Evolutionary conservation across 139 green algal species (phyloP).

Genomic region (Coelastrella sp.): DNA sequence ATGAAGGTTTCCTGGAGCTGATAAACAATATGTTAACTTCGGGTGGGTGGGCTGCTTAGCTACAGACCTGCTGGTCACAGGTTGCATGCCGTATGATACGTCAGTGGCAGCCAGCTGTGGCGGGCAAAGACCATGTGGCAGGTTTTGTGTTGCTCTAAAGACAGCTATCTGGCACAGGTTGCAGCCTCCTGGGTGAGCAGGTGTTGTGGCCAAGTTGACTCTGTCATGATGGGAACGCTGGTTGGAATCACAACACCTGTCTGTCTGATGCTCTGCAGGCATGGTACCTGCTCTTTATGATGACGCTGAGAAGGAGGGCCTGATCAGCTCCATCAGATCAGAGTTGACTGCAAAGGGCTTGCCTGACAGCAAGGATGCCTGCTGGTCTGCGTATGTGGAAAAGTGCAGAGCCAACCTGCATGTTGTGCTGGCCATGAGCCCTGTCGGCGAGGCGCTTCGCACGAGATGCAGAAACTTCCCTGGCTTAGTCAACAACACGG

Average conservation of each 20-base stretch:
- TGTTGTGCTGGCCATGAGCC: slow-evolving; percentile 89
- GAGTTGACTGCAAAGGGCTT: slow-evolving; percentile 75
- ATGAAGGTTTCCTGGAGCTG: slow-evolving; percentile 90
- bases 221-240: neutral
- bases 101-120: too few species aligned
- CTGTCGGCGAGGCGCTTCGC: slow-evolving; percentile 90
- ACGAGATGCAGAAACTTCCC: slow-evolving; percentile 87
- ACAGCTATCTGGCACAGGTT: too few species aligned
- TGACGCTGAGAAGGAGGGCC: slow-evolving; percentile 84
- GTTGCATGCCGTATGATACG: too few species aligned
- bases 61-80: too few species aligned
- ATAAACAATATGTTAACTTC: slow-evolving; percentile 92
- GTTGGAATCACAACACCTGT: too few species aligned
- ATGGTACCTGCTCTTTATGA: slow-evolving; percentile 92
- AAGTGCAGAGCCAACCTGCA: slow-evolving; percentile 85
- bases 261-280: slow-evolving; percentile 49
- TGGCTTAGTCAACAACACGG: slow-evolving; percentile 91
- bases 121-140: too few species aligned
- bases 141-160: too few species aligned
- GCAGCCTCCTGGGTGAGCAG: too few species aligned
- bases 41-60: slow-evolving; percentile 56
- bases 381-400: slow-evolving; percentile 87
- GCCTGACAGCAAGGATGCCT: slow-evolving; percentile 88
- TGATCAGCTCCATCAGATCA: slow-evolving; percentile 72
- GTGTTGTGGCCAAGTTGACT: too few species aligned